Evolutionary conservation across 768 basidiomycete species (phyloP).

Genomic region (Mycena galopus): DNA sequence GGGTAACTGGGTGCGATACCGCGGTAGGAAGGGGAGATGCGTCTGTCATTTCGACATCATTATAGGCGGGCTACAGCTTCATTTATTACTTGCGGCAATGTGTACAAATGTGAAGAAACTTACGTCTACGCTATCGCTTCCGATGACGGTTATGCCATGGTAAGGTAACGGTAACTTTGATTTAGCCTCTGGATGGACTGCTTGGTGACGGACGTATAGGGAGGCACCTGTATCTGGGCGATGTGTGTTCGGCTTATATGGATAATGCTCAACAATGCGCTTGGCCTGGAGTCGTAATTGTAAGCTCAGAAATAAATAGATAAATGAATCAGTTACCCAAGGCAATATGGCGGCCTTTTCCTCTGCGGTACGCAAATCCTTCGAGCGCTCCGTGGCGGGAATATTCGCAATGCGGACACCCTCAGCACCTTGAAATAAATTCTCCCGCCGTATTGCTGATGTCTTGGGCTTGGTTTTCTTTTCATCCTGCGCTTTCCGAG

Average conservation of each 20-base stretch:
- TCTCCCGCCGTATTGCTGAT: neutral
- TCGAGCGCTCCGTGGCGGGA: neutral
- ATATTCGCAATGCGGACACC: neutral
- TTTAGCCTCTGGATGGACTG: too few species aligned
- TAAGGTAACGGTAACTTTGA: too few species aligned
- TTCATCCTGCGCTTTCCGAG: neutral
- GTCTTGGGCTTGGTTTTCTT: conserved; percentile 2
- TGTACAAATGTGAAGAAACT: too few species aligned
- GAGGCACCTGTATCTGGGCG: too few species aligned
- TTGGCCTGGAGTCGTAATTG: neutral
- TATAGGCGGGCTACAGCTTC: neutral
- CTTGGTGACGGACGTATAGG: too few species aligned
- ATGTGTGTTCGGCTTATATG: too few species aligned
- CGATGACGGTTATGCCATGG: too few species aligned
- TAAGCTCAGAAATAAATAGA: neutral
- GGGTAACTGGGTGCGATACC: too few species aligned
- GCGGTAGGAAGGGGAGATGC: too few species aligned
- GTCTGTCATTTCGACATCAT: too few species aligned
- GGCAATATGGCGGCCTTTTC: conserved; percentile 21
- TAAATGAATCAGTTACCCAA: neutral
- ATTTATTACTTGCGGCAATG: too few species aligned
- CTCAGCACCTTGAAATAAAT: neutral
- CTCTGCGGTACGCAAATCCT: conserved; percentile 6
- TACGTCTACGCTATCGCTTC: too few species aligned
- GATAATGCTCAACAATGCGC: neutral